Conservation (phyloP, 169 alveolate genomes). For the Ichthyophthirius multifiliis region DNA sequence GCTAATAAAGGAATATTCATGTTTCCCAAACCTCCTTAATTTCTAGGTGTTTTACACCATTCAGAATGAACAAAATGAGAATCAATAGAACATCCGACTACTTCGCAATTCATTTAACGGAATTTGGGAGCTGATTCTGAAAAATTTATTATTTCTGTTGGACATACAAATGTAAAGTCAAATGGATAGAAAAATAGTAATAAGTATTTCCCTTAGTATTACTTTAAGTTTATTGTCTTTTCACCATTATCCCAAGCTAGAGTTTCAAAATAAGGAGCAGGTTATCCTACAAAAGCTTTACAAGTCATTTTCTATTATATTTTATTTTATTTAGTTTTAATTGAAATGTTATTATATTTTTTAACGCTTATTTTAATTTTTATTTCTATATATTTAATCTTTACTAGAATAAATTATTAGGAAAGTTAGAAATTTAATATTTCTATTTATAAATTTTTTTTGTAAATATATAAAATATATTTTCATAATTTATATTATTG, state of each 20-base stretch:
- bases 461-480: no score
- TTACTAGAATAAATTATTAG: no score
- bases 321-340: no score
- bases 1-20: constrained; percentile 93
- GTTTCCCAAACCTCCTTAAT: constrained; percentile 96
- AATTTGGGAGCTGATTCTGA: constrained; percentile 91
- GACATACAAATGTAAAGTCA: constrained; percentile 99
- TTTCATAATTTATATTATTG: no score
- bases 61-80: constrained; percentile 95
- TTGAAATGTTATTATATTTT: no score
- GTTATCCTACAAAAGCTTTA: constrained; percentile 29
- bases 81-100: constrained; percentile 96
- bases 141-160: constrained; percentile 98
- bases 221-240: constrained; percentile 86
- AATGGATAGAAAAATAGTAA: constrained; percentile 98
- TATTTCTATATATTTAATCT: no score
- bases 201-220: constrained; percentile 94
- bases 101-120: constrained; percentile 88
- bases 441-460: no score
- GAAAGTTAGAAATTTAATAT: no score
- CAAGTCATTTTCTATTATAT: no score
- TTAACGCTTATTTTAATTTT: no score
- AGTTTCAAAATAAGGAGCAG: constrained; percentile 96
- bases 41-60: constrained; percentile 93
- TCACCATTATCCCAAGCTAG: constrained; percentile 93